Base-by-base conservation (phyloP, 768 basidiomycete species). In the Tulasnella sp. region DNA sequence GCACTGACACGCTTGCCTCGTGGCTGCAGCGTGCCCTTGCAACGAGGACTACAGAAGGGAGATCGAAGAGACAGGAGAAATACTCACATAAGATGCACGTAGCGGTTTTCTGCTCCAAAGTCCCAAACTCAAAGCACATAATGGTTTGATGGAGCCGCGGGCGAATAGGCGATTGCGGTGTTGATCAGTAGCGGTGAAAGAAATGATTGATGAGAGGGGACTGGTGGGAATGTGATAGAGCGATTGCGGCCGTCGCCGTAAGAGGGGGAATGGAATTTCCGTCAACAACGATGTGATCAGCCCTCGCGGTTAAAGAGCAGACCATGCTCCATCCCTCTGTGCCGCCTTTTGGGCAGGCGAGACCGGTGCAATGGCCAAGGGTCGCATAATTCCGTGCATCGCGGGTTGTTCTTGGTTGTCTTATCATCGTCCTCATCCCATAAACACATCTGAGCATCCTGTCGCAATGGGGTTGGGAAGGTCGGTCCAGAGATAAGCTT, bases 61-160 rank as follows among this genome's bases (percentile, higher is more conserved):
- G 45, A 56, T 48, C 34, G 29, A 56, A 42, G 45, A 56, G 34
- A 42, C 30, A 42, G 50, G 50, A 49, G 19, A 19, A 26, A 58
- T 58, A 49, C 27, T 59, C 49, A 59, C 58, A 59, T 49, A 59
- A 26, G 34, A 59, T 51, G 58, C 58, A 59, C 30, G 45, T 43
- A 48, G 29, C 15, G 34, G 24, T 30, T 51, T 29, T 47, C 47
- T 59, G 56, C 32, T 56, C 55, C 55, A 56, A 43, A 38, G 58
- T 17, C 49, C 58, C 58, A 38, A 21, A 59, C 42, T 59, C 58
- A 47, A 38, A 59, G 58, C 58, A 59, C 58, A 59, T 59, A 30
- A 11, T 49, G 23, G 56, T 23, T 45, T 21, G 50, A 59, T 42
- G 21, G 47, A 50, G 47, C 19, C 34, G 34, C 26, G 44, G 26